Evolutionary conservation across 768 basidiomycete genomes (phyloP), one percentile per base, ranked within the genome.

Genomic region (Tulasnella sp.): DNA sequence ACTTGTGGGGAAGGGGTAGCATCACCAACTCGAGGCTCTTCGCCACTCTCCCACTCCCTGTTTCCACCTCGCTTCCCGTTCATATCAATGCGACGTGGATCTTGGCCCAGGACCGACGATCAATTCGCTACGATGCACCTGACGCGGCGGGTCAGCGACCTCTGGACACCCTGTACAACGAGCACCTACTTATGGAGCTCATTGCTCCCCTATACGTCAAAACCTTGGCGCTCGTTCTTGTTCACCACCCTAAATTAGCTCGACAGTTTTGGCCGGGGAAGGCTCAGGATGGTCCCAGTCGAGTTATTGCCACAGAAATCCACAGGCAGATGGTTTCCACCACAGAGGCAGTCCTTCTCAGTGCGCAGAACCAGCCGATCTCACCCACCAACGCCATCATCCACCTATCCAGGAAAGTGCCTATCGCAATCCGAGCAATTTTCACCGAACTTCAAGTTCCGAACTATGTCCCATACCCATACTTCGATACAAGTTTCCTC

Each of bases 31-130:
- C 46, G 6, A 4, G 58, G 5, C 46, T 77, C 12, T 77, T 77
- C 31, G 76, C 76, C n/a, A 58, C 76, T 41, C 76, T 77, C 6
- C 76, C 76, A 24, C 50, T 77, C 5, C 54, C 76, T 12, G 46
- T 77, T 24, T 24, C 41, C 41, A 77, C 46, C 2, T 40, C 41
- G 28, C 76, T 77, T 24, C 76, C 76, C 9, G 46, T 77, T 60
- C 76, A 77, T 44, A 31, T 77, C 28, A 22, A 77, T 28, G 76
- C 48, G 22, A 50, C 22, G 3, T 77, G 76, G 76, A 64, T 77
- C 40, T 50, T 77, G 24, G 46, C 76, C 12, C 37, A 60, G 20
- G 76, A 77, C 22, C 48, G 76, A 6, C 46, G 76, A 14, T 40
- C 46, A 12, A 50, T 77, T 20, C 77, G 69, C 24, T 72, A 54